Conservation (phyloP, 2,329 filamentous ascomycete species). For the Aspergillus udagawae region DNA sequence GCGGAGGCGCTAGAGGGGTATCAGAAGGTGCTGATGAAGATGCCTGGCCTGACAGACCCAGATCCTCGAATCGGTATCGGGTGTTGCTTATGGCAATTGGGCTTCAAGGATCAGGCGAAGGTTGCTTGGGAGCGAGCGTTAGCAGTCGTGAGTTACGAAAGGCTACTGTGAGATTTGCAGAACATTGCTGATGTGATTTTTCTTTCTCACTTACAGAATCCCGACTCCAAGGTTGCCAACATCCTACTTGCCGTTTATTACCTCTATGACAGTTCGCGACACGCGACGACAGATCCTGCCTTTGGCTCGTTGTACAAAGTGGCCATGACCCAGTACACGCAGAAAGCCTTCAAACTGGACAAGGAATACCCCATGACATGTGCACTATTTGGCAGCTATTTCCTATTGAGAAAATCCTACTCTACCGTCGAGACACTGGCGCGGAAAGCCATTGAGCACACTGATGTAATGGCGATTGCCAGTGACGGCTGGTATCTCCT, state of each 20-base stretch:
- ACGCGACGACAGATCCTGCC: slow-evolving; percentile 76
- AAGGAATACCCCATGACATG: slow-evolving; percentile 87
- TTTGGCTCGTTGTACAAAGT: slow-evolving; percentile 85
- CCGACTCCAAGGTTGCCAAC: slow-evolving; percentile 83
- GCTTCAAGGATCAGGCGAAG: slow-evolving; percentile 89
- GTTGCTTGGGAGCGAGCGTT: slow-evolving; percentile 83
- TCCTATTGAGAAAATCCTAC: slow-evolving; percentile 76
- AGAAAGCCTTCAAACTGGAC: slow-evolving; percentile 89
- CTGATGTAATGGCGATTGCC: slow-evolving; percentile 92
- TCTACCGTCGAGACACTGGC: slow-evolving; percentile 80
- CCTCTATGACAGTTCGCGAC: slow-evolving; percentile 78
- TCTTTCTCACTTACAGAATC: slow-evolving; percentile 44
- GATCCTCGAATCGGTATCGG: slow-evolving; percentile 95
- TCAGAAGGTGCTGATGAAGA: slow-evolving; percentile 79
- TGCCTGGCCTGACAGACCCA: slow-evolving; percentile 83
- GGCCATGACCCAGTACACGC: slow-evolving; percentile 90
- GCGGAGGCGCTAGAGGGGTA: slow-evolving; percentile 78
- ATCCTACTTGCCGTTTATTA: slow-evolving; percentile 88
- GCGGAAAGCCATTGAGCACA: slow-evolving; percentile 89
- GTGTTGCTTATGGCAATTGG: slow-evolving; percentile 94
- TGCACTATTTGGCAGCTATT: slow-evolving; percentile 85
- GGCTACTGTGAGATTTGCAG: not conserved
- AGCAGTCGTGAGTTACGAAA: slow-evolving; percentile 57
- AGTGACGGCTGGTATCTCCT: slow-evolving; percentile 97
- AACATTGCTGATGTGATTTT: slow-evolving; percentile 1